Evolutionary conservation across 208 protist genomes (phyloP).

Genomic region (Naegleria lovaniensis): DNA sequence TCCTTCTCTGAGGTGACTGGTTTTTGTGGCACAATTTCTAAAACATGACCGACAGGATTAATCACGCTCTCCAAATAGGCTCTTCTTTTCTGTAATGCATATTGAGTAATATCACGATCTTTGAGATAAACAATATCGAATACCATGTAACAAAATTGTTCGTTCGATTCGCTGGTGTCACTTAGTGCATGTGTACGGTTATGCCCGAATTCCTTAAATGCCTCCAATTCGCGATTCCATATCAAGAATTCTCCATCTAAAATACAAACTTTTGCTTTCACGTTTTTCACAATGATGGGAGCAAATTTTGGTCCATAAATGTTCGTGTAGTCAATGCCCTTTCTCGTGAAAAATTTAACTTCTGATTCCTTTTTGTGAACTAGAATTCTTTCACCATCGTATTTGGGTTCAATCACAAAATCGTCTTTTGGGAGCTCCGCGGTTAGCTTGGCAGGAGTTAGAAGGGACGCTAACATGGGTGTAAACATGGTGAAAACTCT

Average conservation of each 20-base stretch:
- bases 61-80: slow-evolving; percentile 36
- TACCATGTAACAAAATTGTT: slow-evolving; percentile 54
- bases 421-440: slow-evolving; percentile 39
- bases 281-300: slow-evolving; percentile 19
- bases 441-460: slow-evolving; percentile 43
- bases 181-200: slow-evolving; percentile 47
- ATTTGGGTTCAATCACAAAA: slow-evolving; percentile 57
- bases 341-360: slow-evolving; percentile 55
- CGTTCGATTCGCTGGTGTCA: neutral
- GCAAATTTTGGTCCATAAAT: slow-evolving; percentile 60
- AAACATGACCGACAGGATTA: slow-evolving; percentile 7
- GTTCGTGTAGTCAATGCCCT: slow-evolving; percentile 55
- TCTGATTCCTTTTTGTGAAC: slow-evolving; percentile 43
- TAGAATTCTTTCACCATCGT: slow-evolving; percentile 62
- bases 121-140: slow-evolving; percentile 58
- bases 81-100: slow-evolving; percentile 39
- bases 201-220: slow-evolving; percentile 53
- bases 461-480: slow-evolving; percentile 55
- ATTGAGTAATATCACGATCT: slow-evolving; percentile 37
- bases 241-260: slow-evolving; percentile 64
- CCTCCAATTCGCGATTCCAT: slow-evolving; percentile 40
- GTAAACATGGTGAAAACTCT: slow-evolving; percentile 49
- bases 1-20: slow-evolving; percentile 36
- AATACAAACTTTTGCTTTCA: slow-evolving; percentile 47
- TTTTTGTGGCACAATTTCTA: slow-evolving; percentile 46